Percentiles rank a stretch among this genome's conserved stretches.
These are phyloP conservation scores for Schizonepeta tenuifolia DNA, from an alignment of 257 asterid genomes.

Conservation along the genomic window DNA sequence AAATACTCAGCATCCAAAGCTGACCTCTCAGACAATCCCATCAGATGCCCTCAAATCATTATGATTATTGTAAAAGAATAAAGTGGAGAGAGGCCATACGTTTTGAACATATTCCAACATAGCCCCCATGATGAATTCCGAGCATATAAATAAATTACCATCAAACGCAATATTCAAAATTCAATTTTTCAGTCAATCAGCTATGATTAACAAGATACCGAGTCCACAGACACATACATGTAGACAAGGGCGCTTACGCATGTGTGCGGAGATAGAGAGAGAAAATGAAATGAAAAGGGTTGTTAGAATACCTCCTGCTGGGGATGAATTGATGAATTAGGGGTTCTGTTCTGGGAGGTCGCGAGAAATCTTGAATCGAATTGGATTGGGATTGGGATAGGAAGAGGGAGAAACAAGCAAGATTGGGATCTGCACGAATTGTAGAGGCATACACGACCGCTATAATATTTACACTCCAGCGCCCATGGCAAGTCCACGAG, in stretches of 20 bases:
- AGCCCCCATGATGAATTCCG: conserved; percentile 43
- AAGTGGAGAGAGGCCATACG: conserved; percentile 74
- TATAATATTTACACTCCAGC: too few species aligned
- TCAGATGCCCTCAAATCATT: conserved; percentile 80
- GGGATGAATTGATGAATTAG: conserved; percentile 8
- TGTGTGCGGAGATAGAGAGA: background rate
- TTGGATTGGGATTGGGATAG: background rate
- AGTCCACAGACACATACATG: background rate
- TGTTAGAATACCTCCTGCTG: conserved; percentile 16
- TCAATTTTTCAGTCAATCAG: conserved; percentile 16
- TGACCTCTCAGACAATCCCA: conserved; percentile 76
- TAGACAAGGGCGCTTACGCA: background rate
- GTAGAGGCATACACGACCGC: too few species aligned
- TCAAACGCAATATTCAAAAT: conserved; percentile 5
- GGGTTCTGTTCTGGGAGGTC: conserved; percentile 3
- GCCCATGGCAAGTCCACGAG: too few species aligned
- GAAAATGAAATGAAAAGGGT: background rate
- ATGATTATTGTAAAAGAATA: conserved; percentile 24
- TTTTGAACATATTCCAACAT: conserved; percentile 55
- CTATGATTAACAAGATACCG: conserved; percentile 6
- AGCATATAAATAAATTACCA: conserved; percentile 18
- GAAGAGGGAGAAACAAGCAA: conserved; percentile 5
- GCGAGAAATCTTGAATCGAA: too few species aligned
- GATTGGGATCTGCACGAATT: too few species aligned
- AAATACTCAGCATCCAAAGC: conserved; percentile 76